Conservation (phyloP, 176 grass and related monocot genomes). For the Leersia perrieri region DNA sequence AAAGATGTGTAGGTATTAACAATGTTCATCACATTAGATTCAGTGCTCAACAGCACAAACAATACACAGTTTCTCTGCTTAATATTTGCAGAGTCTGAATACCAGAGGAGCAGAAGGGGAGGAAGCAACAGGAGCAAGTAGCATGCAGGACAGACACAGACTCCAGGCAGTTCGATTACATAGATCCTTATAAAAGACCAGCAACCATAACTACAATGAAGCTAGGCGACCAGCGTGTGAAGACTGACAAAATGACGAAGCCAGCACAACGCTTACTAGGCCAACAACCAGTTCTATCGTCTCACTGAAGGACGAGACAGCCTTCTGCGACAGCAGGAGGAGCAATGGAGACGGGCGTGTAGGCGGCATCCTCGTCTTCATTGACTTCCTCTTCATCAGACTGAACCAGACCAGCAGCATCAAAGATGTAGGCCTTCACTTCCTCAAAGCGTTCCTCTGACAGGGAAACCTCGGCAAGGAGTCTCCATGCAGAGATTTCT, state of each 20-base stretch:
- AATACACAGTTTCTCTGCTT: conserved; percentile 25
- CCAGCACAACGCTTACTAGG: not conserved
- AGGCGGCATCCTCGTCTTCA: conserved; percentile 20
- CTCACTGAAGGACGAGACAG: conserved; percentile 75
- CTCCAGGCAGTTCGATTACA: conserved; percentile 28
- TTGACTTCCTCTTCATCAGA: conserved; percentile 22
- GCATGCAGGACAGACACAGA: not conserved
- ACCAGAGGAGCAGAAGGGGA: conserved; percentile 2
- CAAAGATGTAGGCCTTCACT: conserved; percentile 82
- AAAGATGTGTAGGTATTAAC: not conserved
- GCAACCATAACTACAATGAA: conserved; percentile 16
- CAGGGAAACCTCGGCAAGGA: conserved; percentile 86
- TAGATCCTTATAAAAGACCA: conserved; percentile 37
- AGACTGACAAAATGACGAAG: not conserved
- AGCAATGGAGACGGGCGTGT: not conserved
- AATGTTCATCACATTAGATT: conserved; percentile 30
- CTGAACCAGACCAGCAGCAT: conserved; percentile 58
- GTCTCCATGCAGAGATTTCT: conserved; percentile 75
- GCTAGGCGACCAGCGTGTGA: not conserved
- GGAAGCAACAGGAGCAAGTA: conserved; percentile 25
- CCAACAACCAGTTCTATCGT: not conserved
- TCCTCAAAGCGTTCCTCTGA: conserved; percentile 88
- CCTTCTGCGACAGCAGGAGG: conserved; percentile 57
- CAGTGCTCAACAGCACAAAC: not conserved
- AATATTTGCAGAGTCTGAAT: conserved; percentile 42